phyloP scores from a whole-genome alignment of 2,329 filamentous ascomycete species.

The Colletotrichum trifolii region DNA sequence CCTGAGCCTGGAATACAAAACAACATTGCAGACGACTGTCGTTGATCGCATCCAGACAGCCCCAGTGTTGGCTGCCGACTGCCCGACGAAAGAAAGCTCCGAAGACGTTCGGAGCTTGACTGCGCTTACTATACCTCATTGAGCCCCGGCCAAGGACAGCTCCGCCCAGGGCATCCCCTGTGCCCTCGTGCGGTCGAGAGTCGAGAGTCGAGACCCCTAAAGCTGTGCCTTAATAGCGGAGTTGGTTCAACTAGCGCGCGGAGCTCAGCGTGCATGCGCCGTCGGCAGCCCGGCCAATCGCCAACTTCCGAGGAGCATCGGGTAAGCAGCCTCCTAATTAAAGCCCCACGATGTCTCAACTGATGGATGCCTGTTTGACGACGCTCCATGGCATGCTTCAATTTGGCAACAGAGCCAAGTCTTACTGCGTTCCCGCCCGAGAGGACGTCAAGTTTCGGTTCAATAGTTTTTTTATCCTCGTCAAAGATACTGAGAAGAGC shows the following conservation, averaged over 20 bases:
- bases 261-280: background rate
- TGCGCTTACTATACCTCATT: too few relatives aligned
- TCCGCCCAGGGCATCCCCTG: background rate
- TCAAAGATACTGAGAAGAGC: too few relatives aligned
- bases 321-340: slow-evolving; percentile 5
- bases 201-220: slow-evolving; percentile 6
- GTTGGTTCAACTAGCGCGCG: slow-evolving; percentile 5
- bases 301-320: slow-evolving; percentile 25
- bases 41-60: too few relatives aligned
- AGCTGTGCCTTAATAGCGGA: slow-evolving; percentile 29
- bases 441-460: too few relatives aligned
- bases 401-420: too few relatives aligned
- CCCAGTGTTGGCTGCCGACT: background rate
- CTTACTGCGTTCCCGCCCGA: too few relatives aligned
- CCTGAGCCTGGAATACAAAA: too few relatives aligned
- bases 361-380: background rate
- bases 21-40: too few relatives aligned
- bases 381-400: too few relatives aligned
- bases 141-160: background rate
- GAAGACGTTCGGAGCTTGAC: slow-evolving; percentile 30
- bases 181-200: too few relatives aligned
- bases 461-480: too few relatives aligned
- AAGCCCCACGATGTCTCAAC: slow-evolving; percentile 6
- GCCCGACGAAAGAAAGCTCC: slow-evolving; percentile 4
- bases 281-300: slow-evolving; percentile 21